Base-by-base conservation (phyloP, 805 yeast genomes). In the Yarrowia phangngaensis region DNA sequence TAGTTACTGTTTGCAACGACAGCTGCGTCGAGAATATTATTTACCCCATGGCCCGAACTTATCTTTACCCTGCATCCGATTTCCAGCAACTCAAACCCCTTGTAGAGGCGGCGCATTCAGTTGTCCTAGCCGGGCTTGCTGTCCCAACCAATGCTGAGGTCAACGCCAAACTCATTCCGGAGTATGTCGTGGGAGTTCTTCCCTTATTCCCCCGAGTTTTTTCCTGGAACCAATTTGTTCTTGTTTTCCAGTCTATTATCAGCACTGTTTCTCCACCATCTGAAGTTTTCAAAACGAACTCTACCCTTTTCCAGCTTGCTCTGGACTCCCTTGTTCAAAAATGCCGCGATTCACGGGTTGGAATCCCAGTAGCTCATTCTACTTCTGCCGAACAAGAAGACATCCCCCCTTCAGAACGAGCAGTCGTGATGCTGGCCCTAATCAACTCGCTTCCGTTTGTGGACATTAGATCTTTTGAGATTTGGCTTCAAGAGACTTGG, bases 41-140 rank as follows among this genome's bases (percentile, higher is more conserved):
- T 27, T 51, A 59, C 11, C 69, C 68, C 6, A 53, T 65, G 24
- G 58, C 64, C 2, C 35, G 51, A 14, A 15, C 50, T 24, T 38
- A 54, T 47, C 26, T 58, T 56, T 45, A 28, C 7, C 60, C 60
- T 6, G 48, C 52, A 4, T 29, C 30, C 2, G 54, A 45, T 19
- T 9, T 17, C 13, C 31, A 41, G n/a, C 16, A 50, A 16, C 43
- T 36, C 38, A 57, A 63, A 20, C 60, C 66, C 2, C 55, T 78
- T 4, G 62, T 79, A 8, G 90, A 83, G 58, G 75, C 81, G 0
- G 70, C 79, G 1, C 90, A 83, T 59, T 78, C 87, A 0, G 82
- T 80, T 0, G 64, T 72, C 58, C 58, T 77, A 20, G 61, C 70
- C 4, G 65, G 67, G 14, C 54, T 63, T 4, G 54, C 58, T 4